phyloP scores from a whole-genome alignment of 2,329 filamentous ascomycete species.

The Aspergillus pseudoviridinutans region DNA sequence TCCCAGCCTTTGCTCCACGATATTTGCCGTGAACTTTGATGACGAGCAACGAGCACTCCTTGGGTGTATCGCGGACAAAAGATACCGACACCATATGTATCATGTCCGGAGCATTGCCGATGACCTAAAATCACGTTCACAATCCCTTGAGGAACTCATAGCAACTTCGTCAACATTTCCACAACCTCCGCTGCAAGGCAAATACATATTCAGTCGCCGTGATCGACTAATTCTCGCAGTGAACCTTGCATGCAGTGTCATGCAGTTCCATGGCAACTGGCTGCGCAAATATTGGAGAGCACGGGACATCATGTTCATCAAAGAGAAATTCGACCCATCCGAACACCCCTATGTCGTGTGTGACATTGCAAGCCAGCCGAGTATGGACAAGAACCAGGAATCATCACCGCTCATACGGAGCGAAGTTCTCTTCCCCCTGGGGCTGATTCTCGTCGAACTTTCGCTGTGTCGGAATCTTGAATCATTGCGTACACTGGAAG shows the following conservation, averaged over 20 bases:
- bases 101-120: not conserved
- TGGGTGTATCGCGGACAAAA: not conserved
- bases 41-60: not conserved
- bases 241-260: slow-evolving; percentile 15
- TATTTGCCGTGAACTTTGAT: not conserved
- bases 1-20: not conserved
- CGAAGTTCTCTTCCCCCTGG: slow-evolving; percentile 11
- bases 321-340: not conserved
- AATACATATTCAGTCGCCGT: not conserved
- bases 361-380: not conserved
- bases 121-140: not conserved
- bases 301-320: slow-evolving; percentile 13
- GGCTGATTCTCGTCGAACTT: slow-evolving; percentile 9
- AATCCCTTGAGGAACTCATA: not conserved
- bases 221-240: slow-evolving; percentile 11
- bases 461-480: slow-evolving; percentile 1
- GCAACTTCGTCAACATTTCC: not conserved
- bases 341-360: slow-evolving; percentile 4
- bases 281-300: slow-evolving; percentile 12
- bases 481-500: too few species aligned
- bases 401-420: slow-evolving; percentile 4
- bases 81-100: not conserved
- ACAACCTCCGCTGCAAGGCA: not conserved
- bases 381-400: not conserved
- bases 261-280: slow-evolving; percentile 20